Base-by-base conservation (phyloP, 106 monocot genomes). In the Vanilla planifolia region DNA sequence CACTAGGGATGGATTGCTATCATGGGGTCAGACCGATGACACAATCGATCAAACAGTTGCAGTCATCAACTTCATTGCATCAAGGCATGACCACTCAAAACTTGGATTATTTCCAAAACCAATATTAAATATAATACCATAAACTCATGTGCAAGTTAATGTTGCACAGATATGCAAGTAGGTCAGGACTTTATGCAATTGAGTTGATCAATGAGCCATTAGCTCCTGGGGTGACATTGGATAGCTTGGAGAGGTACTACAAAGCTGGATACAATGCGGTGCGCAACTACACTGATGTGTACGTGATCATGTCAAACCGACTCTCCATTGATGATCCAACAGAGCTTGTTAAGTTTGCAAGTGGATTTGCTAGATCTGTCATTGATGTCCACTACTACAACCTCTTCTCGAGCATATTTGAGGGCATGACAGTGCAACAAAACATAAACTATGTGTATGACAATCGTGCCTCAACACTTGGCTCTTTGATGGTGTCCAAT, bases 31-130 rank as follows among this genome's bases (percentile, higher is more conserved):
- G 5, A 79, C 79, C 0, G 67, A 79, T 8, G 73, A 37, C 0
- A 75, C 61, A 72, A 81, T 81, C 17, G 53, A 33, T 35, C 78
- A 84, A 50, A 81, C 92, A 0, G 72, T 92, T 1, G 16, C 25
- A 4, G 83, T 75, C 6, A 84, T 92, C 14, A 87, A 87, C 35
- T 88, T 92, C 62, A 79, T 92, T 6, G 29, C 84, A 51, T 20
- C 67, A 1, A 92, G n/a, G n/a, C n/a, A n/a, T n/a, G n/a, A n/a
- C n/a, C n/a, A n/a, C n/a, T n/a, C n/a, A n/a, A n/a, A n/a, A n/a
- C n/a, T n/a, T n/a, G n/a, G n/a, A n/a, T n/a, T n/a, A n/a, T n/a
- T n/a, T n/a, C n/a, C n/a, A n/a, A n/a, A n/a, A n/a, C n/a, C n/a
- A n/a, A n/a, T n/a, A n/a, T n/a, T n/a, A n/a, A n/a, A n/a, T n/a